Base-by-base conservation (phyloP, 2,329 filamentous ascomycete genomes). In the Podosphaera fusca region DNA sequence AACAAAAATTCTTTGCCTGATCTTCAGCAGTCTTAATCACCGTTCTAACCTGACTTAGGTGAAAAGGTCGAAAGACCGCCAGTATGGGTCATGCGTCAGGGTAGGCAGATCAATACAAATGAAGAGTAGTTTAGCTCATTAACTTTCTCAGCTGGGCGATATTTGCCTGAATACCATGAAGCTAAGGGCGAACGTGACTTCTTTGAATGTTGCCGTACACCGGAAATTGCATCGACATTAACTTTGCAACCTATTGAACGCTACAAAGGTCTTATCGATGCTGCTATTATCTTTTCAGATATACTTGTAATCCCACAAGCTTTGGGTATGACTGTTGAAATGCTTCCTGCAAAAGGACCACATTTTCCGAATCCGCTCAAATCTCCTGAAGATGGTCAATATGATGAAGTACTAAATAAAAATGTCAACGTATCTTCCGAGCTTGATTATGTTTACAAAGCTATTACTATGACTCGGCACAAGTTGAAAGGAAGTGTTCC, bases 61-160 rank as follows among this genome's bases (percentile, higher is more conserved):
- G 78, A 95, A 72, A 82, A 82, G 69, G 86, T 96, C 63, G 88
- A 95, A 71, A 82, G 92, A 62, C 85, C 92, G 60, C 92, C 92
- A 58, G 87, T 94, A 75, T 98, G 92, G 92, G 88, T 98, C 69
- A 98, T 98, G 92, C 85, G 92, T 71, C 92, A 98, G 81, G 88
- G 88, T 90, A 65, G 70, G 70, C 14, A 2, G 33, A 21, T 56
- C 8, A 54, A n/a, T 5, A 33, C 31, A 31, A 14, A n/a, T 35
- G 36, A 14, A 30, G 51, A 47, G 14, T 57, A 6, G 34, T 36
- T 34, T 56, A 30, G 50, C 10, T 10, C 21, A 8, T 34, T 21
- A 50, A 12, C 8, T 34, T 49, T 50, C 21, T 10, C 30, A 95
- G 92, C 92, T 67, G 92, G 92, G 59, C 85, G 92, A 65, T 98